A percentile compares a stretch with the other conserved stretches of the same genome.
phyloP scores from a whole-genome alignment of 495 filamentous ascomycete species.

The Hypoxylon trugodes region DNA sequence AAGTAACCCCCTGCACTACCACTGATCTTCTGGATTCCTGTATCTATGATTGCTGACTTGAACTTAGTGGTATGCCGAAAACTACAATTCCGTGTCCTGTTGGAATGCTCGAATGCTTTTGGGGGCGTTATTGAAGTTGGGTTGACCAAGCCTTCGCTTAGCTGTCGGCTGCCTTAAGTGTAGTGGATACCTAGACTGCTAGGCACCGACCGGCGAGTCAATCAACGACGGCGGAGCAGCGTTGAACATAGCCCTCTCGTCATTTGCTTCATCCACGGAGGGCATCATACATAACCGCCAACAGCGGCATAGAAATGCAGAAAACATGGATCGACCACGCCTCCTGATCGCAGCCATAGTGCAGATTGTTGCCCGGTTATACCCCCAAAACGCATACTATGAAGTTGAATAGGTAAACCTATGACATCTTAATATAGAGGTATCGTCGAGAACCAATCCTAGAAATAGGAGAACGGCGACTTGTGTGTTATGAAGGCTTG shows the following conservation, averaged over 20 bases:
- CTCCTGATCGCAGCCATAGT: background rate
- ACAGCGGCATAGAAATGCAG: background rate
- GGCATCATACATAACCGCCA: background rate
- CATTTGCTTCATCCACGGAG: background rate
- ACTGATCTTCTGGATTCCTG: no score
- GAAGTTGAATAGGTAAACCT: background rate
- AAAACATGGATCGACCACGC: background rate
- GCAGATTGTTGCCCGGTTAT: background rate
- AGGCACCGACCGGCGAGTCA: no score
- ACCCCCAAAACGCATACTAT: background rate
- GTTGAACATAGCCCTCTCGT: slow-evolving; percentile 1
- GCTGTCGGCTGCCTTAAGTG: no score
- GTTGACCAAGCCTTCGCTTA: no score
- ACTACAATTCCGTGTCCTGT: no score
- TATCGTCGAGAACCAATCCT: background rate
- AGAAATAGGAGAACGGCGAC: background rate
- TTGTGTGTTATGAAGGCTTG: slow-evolving; percentile 3
- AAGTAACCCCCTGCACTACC: no score
- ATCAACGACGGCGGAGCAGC: no score
- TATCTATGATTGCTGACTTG: no score
- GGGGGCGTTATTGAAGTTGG: no score
- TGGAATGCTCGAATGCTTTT: no score
- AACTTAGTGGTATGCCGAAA: no score
- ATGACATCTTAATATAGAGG: background rate
- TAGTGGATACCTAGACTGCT: no score